phyloP scores from a whole-genome alignment of 1,139 yeast genomes.

The Protomyces lactucae-debilis region DNA sequence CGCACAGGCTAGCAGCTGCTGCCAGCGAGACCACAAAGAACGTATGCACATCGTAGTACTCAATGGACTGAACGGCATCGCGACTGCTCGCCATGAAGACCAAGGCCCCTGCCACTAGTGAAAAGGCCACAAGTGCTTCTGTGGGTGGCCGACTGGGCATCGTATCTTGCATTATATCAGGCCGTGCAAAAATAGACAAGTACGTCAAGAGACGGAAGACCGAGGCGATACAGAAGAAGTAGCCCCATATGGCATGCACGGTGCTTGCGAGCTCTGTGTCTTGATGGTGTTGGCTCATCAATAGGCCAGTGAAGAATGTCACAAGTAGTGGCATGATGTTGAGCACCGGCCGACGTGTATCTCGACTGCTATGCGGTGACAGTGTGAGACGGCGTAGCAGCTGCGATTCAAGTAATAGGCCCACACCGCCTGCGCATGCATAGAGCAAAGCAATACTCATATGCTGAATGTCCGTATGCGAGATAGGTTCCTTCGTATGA shows the following conservation, averaged over 20 bases:
- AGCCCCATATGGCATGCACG: constrained; percentile 91
- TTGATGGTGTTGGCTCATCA: constrained; percentile 93
- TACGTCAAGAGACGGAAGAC: constrained; percentile 69
- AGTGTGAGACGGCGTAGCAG: constrained; percentile 40
- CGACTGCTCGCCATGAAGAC: constrained; percentile 90
- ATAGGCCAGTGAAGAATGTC: constrained; percentile 92
- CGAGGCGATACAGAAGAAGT: constrained; percentile 69
- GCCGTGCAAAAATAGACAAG: constrained; percentile 51
- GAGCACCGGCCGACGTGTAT: constrained; percentile 34
- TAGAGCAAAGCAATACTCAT: constrained; percentile 91
- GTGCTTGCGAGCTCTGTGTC: constrained; percentile 69
- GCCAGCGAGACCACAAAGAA: constrained; percentile 87
- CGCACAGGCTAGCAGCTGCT: constrained; percentile 50
- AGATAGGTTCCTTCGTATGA: constrained; percentile 69
- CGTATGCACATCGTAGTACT: constrained; percentile 76
- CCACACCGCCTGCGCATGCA: constrained; percentile 89
- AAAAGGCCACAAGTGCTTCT: constrained; percentile 71
- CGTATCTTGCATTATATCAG: constrained; percentile 39
- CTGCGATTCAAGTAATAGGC: constrained; percentile 67
- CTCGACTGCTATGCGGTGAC: constrained; percentile 29
- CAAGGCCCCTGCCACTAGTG: constrained; percentile 79
- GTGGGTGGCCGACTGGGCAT: constrained; percentile 71
- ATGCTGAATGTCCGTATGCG: constrained; percentile 90
- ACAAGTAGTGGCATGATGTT: constrained; percentile 93
- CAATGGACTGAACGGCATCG: constrained; percentile 74